Conservation (phyloP, 257 asterid genomes). For the Fraxinus anomala region DNA sequence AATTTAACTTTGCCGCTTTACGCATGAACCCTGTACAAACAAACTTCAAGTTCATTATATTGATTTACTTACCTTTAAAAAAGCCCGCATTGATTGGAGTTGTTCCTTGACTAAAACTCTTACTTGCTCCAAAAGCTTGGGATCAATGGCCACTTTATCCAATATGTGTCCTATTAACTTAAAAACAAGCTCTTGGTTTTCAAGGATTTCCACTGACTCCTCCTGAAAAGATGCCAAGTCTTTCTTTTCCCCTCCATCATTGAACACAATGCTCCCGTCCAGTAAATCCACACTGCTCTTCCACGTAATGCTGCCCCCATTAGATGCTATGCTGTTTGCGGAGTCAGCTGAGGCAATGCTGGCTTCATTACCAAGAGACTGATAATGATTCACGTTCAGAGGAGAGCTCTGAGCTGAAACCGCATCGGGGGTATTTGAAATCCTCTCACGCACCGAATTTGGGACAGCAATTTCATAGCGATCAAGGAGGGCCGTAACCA, state of each 20-base stretch:
- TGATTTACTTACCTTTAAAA: constrained; percentile 61
- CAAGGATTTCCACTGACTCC: constrained; percentile 74
- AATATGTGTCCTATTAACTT: constrained; percentile 64
- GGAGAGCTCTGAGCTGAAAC: constrained; percentile 56
- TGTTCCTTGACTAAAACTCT: constrained; percentile 71
- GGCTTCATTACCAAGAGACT: constrained; percentile 44
- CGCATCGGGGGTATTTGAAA: constrained; percentile 41
- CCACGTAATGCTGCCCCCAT: constrained; percentile 59
- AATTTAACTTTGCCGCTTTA: constrained; percentile 15
- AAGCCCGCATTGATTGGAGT: constrained; percentile 70
- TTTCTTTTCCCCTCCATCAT: constrained; percentile 45
- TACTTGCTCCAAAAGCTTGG: constrained; percentile 73
- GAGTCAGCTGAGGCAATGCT: constrained; percentile 42
- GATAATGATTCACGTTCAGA: constrained; percentile 45
- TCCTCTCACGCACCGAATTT: constrained; percentile 48
- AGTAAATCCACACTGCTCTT: constrained; percentile 66
- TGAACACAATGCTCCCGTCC: constrained; percentile 42
- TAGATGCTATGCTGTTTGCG: constrained; percentile 41
- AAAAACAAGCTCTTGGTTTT: constrained; percentile 72
- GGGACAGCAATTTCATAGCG: constrained; percentile 57
- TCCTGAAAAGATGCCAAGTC: constrained; percentile 56
- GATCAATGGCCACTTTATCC: constrained; percentile 58
- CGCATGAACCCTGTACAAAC: constrained; percentile 1
- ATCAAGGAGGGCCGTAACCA: constrained; percentile 64
- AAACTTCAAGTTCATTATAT: background rate